Base-by-base conservation (phyloP, 2,329 filamentous ascomycete genomes). In the Mycosphaerella arachidis region DNA sequence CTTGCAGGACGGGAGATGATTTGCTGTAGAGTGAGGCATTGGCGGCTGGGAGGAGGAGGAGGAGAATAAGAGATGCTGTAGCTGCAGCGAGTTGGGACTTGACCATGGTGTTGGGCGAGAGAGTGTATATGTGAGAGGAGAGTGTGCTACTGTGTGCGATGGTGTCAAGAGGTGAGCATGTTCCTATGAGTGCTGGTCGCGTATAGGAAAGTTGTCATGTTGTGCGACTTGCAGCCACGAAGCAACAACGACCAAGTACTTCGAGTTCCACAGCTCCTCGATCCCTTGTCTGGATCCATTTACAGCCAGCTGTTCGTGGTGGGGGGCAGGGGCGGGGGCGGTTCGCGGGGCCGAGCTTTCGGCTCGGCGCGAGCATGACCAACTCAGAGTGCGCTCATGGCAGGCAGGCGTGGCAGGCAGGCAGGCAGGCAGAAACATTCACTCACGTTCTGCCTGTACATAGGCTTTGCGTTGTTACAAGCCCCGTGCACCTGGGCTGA, bases 1-100 rank as follows among this genome's bases (percentile, higher is more conserved):
- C 78, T 75, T 95, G 91, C 48, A 97, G 75, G 48, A 99, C 94
- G 12, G 90, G 86, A 1, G 92, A 97, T 74, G 83, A 90, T 79
- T 93, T 95, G 61, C 86, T 79, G 78, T 99, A 99, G 61, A 99
- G 76, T 66, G 85, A 86, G 66, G 89, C 88, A 56, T 86, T 85
- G 58, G 82, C 83, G 54, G 82, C 82, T 31, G 88, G 85, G 55
- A 90, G 81, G 63, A 89, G 83, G 64, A 94, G 85, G 55, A 90
- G 81, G 63, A 89, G 83, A 64, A 94, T 79, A 53, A 90, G 77
- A 60, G 86, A 85, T 60, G 84, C 79, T 63, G 82, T 82, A 66
- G 82, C 78, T 70, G 83, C 80, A 71, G 83, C 67, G 52, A 78
- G 68, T 35, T 54, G 29, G 43, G 64, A 64, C 51, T 62, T 63